A percentile compares a stretch with the other conserved stretches of the same genome.
Conservation (phyloP, 148 eudicot genomes). For the Dianthus caryophyllus region DNA sequence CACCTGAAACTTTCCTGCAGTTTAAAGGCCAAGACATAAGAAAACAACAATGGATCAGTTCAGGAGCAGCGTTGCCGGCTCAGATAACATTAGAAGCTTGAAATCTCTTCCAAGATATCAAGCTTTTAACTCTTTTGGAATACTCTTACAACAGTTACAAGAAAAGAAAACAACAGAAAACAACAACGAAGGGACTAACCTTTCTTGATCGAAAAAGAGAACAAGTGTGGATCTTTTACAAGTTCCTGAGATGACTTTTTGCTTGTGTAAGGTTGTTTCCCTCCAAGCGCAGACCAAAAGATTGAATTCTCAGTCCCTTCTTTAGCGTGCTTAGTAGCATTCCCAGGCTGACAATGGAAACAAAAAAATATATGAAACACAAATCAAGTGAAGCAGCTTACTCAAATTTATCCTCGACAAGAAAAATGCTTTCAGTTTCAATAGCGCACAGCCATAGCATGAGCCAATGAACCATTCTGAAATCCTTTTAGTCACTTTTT, state of each 20-base stretch:
- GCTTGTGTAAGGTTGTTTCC: slow-evolving; percentile 78
- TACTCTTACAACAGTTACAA: neutral
- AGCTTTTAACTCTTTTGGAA: neutral
- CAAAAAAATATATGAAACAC: slow-evolving; percentile 8
- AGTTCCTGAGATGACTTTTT: slow-evolving; percentile 64
- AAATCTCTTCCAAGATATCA: neutral
- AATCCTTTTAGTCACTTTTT: neutral
- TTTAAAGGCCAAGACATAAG: slow-evolving; percentile 28
- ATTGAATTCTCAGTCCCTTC: slow-evolving; percentile 97
- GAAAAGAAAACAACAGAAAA: neutral
- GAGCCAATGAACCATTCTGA: neutral
- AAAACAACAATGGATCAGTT: slow-evolving; percentile 31
- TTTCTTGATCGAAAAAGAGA: slow-evolving; percentile 55
- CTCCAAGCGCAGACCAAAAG: slow-evolving; percentile 95
- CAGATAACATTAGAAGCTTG: neutral
- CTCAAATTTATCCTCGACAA: neutral
- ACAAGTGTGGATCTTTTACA: slow-evolving; percentile 89
- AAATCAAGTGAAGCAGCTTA: neutral
- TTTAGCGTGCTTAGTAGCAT: slow-evolving; percentile 67
- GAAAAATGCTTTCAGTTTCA: neutral
- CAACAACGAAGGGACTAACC: slow-evolving; percentile 41
- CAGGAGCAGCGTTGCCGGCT: slow-evolving; percentile 1
- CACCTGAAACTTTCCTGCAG: slow-evolving; percentile 92
- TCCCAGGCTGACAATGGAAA: slow-evolving; percentile 65
- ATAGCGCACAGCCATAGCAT: neutral